Evolutionary conservation across 257 asterid species (phyloP).

Genomic region (Petrea volubilis): DNA sequence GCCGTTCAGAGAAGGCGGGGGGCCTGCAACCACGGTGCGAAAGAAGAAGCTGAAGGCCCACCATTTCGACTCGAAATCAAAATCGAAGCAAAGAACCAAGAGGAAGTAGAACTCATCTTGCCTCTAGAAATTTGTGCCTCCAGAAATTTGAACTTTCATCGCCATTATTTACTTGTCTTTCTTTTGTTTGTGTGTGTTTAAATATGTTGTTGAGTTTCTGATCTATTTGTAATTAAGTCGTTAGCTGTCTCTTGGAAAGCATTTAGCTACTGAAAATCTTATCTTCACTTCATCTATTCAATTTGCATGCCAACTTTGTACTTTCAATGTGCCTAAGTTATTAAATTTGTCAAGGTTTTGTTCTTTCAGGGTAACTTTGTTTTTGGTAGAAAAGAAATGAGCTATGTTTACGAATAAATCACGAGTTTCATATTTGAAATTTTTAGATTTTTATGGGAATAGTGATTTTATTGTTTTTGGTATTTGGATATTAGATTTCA

Average conservation of each 20-base stretch:
- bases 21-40: constrained; percentile 32
- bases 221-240: background rate
- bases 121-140: background rate
- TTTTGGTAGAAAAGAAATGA: too few relatives aligned
- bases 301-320: background rate
- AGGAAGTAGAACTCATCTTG: constrained; percentile 32
- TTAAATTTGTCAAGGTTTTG: background rate
- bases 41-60: constrained; percentile 94
- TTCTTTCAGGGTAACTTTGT: background rate
- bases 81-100: constrained; percentile 57
- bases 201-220: constrained; percentile 10
- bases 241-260: constrained; percentile 8
- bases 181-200: constrained; percentile 3
- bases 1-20: constrained; percentile 83
- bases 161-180: constrained; percentile 7
- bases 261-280: constrained; percentile 1
- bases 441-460: too few relatives aligned
- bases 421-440: too few relatives aligned
- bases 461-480: too few relatives aligned
- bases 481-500: too few relatives aligned
- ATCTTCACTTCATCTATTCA: background rate
- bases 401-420: too few relatives aligned
- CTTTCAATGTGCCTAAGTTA: background rate
- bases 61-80: constrained; percentile 86
- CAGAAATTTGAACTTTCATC: constrained; percentile 4